Base-by-base conservation (phyloP, 768 basidiomycete genomes). In the Boletus coccyginus region DNA sequence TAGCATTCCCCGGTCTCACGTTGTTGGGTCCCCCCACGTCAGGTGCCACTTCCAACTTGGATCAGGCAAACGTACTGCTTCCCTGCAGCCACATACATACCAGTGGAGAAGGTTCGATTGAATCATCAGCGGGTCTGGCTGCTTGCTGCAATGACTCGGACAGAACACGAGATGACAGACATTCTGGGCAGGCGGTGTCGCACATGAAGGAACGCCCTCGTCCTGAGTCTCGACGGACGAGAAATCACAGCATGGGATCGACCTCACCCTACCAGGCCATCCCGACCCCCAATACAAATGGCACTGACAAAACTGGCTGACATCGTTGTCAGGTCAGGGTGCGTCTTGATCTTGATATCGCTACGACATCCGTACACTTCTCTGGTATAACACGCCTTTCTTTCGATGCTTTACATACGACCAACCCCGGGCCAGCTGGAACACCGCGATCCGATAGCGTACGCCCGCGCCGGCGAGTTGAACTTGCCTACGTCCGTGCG, bases 381-480 rank as follows among this genome's bases (percentile, higher is more conserved):
- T 29, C 31, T 3, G 21, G 56, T 1, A 7, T 14, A 16, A 52
- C 13, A 5, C 7, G 7, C 52, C 40, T 11, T 19, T n/a, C 24
- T 21, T 35, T n/a, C 24, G 32, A n/a, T 17, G 5, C 31, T 16
- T 36, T 21, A 52, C 17, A 16, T 9, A 3, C 29, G 42, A n/a
- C 5, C 5, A 2, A 42, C 41, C 21, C 21, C 21, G 2, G 21
- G 21, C 21, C 48, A 93, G 90, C 79, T 99, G 17, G 98, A 99
- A 75, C 97, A 98, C 78, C 97, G 97, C 13, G 97, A 99, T 69
- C 97, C 96, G 13, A 87, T 89, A 16, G 85, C 98, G 0, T 99
- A 97, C 67, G 97, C 92, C 4, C 86, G 97, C 24, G 89, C 89
- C 0, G 95, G 95, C 32, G 96, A 98, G 68, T n/a, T n/a, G 97